Evolutionary conservation across 2,329 filamentous ascomycete species (phyloP).

Genomic region (Colletotrichum noveboracense): DNA sequence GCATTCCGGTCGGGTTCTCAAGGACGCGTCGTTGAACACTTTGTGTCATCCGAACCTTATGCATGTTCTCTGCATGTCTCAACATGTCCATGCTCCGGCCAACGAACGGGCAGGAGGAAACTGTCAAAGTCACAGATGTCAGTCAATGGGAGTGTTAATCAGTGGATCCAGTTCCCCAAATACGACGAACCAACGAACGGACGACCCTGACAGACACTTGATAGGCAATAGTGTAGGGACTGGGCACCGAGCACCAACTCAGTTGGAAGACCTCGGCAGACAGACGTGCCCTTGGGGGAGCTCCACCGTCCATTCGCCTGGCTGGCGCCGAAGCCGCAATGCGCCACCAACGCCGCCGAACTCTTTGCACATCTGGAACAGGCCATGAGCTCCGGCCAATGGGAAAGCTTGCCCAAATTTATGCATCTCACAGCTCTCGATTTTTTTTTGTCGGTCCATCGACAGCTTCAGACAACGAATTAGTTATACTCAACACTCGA

Average conservation of each 20-base stretch:
- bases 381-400: conserved; percentile 11
- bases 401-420: conserved; percentile 8
- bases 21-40: background rate
- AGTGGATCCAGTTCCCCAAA: background rate
- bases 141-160: background rate
- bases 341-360: background rate
- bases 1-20: background rate
- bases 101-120: background rate
- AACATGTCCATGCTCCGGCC: background rate
- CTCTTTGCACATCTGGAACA: background rate
- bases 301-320: background rate
- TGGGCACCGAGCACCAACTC: background rate
- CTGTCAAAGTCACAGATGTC: background rate
- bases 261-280: background rate
- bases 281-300: background rate
- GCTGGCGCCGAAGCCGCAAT: background rate
- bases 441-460: background rate
- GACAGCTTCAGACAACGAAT: background rate
- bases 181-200: background rate
- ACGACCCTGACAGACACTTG: background rate
- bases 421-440: background rate
- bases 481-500: background rate
- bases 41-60: background rate
- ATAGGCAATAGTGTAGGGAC: background rate
- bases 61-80: background rate